Evolutionary conservation across 2,329 filamentous ascomycete species (phyloP).

Genomic region (Penicillium occitanis): DNA sequence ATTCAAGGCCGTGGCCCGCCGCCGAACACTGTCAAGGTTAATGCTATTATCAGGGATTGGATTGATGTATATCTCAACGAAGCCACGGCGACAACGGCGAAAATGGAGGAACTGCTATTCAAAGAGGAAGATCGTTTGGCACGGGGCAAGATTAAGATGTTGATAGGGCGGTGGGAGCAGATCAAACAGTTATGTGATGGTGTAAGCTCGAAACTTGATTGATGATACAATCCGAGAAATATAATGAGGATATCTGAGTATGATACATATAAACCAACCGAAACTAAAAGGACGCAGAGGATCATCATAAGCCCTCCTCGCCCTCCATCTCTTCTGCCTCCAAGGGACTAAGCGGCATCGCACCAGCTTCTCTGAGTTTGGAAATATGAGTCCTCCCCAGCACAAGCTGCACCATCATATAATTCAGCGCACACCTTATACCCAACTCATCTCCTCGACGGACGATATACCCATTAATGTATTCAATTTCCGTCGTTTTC

Average conservation of each 20-base stretch:
- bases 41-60: conserved; percentile 37
- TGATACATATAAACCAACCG: not conserved
- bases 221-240: not conserved
- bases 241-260: not conserved
- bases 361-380: conserved; percentile 30
- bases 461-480: conserved; percentile 85
- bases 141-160: conserved; percentile 28
- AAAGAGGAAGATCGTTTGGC: conserved; percentile 21
- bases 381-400: conserved; percentile 63
- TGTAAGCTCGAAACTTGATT: conserved; percentile 25
- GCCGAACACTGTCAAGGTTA: conserved; percentile 33
- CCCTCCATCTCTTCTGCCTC: conserved; percentile 19
- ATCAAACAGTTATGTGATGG: conserved; percentile 36
- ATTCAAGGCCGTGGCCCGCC: conserved; percentile 38
- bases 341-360: conserved; percentile 35
- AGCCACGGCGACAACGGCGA: conserved; percentile 31
- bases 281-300: not conserved
- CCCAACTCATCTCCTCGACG: conserved; percentile 69
- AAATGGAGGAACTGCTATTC: conserved; percentile 25
- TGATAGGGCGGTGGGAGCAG: conserved; percentile 42
- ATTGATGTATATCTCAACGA: conserved; percentile 38
- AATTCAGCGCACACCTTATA: conserved; percentile 70
- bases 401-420: conserved; percentile 69
- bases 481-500: conserved; percentile 72
- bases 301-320: conserved; percentile 15